Evolutionary conservation across 768 basidiomycete species (phyloP), one percentile per base, ranked within the genome.

Genomic region (Suillus discolor): DNA sequence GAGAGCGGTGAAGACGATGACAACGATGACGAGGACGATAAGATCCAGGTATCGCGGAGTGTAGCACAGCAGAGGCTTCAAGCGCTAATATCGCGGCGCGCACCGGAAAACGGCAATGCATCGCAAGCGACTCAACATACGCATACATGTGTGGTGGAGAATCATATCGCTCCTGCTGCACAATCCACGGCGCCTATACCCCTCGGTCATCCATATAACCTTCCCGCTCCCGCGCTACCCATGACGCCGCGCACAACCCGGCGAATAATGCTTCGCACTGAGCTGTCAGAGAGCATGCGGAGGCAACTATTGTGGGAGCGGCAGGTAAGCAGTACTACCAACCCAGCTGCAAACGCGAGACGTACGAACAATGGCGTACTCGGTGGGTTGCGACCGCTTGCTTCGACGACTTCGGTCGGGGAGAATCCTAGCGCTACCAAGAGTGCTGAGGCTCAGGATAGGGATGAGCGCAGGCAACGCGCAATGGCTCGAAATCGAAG

Each of bases 211-310:
- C 89, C 91, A 7, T 92, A 93, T 77, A 91, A 92, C 71, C 83
- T 94, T 31, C 92, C 92, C 0, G 81, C 84, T 13, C 79, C 85
- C 39, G 78, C 82, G 0, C 79, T 85, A 20, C 92, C 92, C 3
- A 89, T 90, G 69, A 93, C 93, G 1, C 95, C 95, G 0, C 87
- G 91, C 42, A 94, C 95, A 51, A 95, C 93, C 3, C 85, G 95
- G 3, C 82, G 92, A 60, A 84, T 86, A 69, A 96, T 96, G 92
- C 82, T 96, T 55, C 83, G 88, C 63, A 90, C 89, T 5, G 95
- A 97, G 77, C 81, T 97, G 73, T 90, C 91, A 39, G 95, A 97
- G 77, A 91, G 89, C 65, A 78, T 97, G 67, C 82, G 95, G 25
- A 81, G 90, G 55, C 92, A 95, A 70, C 74, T 96, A 64, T 77